phyloP scores from a whole-genome alignment of 148 eudicot species.

The Heliamphora exappendiculata region DNA sequence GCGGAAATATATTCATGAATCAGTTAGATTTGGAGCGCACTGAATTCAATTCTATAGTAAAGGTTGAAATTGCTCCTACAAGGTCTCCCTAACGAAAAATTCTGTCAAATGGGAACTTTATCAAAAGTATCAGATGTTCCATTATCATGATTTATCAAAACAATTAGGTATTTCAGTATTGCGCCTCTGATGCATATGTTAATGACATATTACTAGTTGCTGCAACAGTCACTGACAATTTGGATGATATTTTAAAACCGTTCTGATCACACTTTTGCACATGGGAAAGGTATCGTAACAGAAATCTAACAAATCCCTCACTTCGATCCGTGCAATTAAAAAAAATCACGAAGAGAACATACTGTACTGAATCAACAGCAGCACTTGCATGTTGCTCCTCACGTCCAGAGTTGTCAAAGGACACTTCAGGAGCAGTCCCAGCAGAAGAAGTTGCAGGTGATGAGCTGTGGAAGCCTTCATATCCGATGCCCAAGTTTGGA shows the following conservation, averaged over 20 bases:
- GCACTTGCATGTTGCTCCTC: conserved; percentile 34
- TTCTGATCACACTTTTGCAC: not conserved
- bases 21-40: not conserved
- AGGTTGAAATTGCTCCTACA: not conserved
- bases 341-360: conserved; percentile 17
- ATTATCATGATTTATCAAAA: not conserved
- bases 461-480: conserved; percentile 34
- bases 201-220: not conserved
- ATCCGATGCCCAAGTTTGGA: conserved; percentile 29
- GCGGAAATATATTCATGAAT: not conserved
- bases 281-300: not conserved
- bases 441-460: conserved; percentile 39
- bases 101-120: not conserved
- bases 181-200: not conserved
- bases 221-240: not conserved
- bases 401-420: conserved; percentile 36
- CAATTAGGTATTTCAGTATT: not conserved
- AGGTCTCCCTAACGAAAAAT: not conserved
- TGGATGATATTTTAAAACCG: not conserved
- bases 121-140: not conserved
- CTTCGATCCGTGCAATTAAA: not conserved
- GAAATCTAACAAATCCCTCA: not conserved
- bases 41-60: not conserved
- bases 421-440: conserved; percentile 40
- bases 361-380: conserved; percentile 45